These are phyloP conservation scores for Hypocrella siamensis DNA, from an alignment of 2,329 filamentous ascomycete genomes.

Conservation along the genomic window DNA sequence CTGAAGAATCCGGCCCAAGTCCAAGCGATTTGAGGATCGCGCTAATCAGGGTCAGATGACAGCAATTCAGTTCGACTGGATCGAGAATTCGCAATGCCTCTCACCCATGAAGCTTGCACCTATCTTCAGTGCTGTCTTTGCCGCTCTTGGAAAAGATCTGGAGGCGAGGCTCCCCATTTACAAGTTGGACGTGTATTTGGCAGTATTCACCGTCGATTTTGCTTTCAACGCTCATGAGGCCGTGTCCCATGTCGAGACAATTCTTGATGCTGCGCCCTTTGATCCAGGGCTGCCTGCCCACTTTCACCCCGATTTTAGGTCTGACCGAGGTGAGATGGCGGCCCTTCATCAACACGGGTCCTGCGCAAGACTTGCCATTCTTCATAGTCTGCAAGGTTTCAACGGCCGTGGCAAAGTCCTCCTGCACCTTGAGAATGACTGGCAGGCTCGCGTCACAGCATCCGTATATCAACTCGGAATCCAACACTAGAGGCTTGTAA, in stretches of 20 bases:
- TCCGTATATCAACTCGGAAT: conserved; percentile 36
- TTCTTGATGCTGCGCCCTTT: conserved; percentile 60
- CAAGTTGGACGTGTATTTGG: conserved; percentile 66
- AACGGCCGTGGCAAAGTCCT: conserved; percentile 48
- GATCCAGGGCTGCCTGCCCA: conserved; percentile 47
- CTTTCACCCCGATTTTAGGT: conserved; percentile 44
- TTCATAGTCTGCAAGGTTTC: conserved; percentile 27
- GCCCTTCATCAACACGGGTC: conserved; percentile 4
- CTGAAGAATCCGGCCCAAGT: conserved; percentile 38
- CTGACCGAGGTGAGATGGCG: conserved; percentile 20
- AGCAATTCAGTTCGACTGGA: too few species aligned
- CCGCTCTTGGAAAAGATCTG: conserved; percentile 87
- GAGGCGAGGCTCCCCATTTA: conserved; percentile 36
- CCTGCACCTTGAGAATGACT: conserved; percentile 51
- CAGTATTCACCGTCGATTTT: conserved; percentile 88
- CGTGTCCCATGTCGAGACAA: conserved; percentile 48
- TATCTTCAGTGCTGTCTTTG: conserved; percentile 70
- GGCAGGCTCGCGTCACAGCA: conserved; percentile 57
- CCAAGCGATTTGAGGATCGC: conserved; percentile 49
- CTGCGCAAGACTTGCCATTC: conserved; percentile 4
- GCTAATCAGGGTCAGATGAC: conserved; percentile 13
- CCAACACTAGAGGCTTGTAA: conserved; percentile 50
- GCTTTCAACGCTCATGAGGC: conserved; percentile 56
- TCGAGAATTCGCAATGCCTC: too few species aligned
- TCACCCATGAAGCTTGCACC: conserved; percentile 40